A percentile compares a stretch with the other conserved stretches of the same genome.
phyloP scores from a whole-genome alignment of 148 eudicot species.

The Camellia lanceoleosa region DNA sequence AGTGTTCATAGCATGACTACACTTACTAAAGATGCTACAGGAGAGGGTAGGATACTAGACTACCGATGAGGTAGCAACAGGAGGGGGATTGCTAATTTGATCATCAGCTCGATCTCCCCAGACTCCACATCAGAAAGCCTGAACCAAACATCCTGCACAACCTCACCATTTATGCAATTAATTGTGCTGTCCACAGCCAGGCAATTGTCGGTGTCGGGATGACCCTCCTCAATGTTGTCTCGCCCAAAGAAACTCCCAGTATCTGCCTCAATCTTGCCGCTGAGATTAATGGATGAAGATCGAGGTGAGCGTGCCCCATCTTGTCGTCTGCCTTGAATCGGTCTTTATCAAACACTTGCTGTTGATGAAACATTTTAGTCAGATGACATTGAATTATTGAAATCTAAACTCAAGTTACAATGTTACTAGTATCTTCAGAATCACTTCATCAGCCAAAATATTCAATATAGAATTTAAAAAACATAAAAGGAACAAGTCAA shows the following conservation, averaged over 20 bases:
- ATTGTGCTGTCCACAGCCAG: slow-evolving; percentile 60
- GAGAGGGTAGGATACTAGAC: not conserved
- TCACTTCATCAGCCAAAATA: not conserved
- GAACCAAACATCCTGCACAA: slow-evolving; percentile 64
- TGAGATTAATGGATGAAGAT: slow-evolving; percentile 60
- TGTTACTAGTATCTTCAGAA: not conserved
- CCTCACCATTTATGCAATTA: slow-evolving; percentile 45
- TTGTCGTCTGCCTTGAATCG: slow-evolving; percentile 75
- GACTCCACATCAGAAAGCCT: slow-evolving; percentile 65
- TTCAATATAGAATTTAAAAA: not conserved
- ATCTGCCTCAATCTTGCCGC: slow-evolving; percentile 59
- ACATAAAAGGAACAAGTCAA: not conserved
- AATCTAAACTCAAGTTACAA: not conserved
- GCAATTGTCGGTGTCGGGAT: slow-evolving; percentile 54
- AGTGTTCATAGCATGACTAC: no score
- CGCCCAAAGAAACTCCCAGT: slow-evolving; percentile 45
- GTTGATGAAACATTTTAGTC: slow-evolving; percentile 8
- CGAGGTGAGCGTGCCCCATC: slow-evolving; percentile 65
- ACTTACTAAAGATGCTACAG: not conserved
- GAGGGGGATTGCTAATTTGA: slow-evolving; percentile 40
- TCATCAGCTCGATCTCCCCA: slow-evolving; percentile 56
- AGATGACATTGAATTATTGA: not conserved
- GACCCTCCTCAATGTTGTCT: slow-evolving; percentile 54
- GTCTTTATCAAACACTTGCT: slow-evolving; percentile 79
- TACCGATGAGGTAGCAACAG: slow-evolving; percentile 17